Evolutionary conservation across 345 rosid species (phyloP).

Genomic region (Syzygium oleosum): DNA sequence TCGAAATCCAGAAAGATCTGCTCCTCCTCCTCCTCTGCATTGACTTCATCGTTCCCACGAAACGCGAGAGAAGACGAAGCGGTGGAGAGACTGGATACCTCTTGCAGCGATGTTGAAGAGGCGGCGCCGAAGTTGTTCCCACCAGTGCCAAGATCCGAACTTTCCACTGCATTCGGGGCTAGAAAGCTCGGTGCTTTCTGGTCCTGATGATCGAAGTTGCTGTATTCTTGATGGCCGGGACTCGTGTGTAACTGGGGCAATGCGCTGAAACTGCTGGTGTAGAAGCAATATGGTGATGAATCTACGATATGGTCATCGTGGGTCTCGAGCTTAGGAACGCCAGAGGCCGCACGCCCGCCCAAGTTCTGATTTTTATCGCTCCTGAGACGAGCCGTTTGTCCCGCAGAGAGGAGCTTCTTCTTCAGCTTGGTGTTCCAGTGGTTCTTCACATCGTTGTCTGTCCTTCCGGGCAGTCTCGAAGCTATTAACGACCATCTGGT

Average conservation of each 20-base stretch:
- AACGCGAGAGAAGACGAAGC: not conserved
- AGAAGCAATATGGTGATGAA: not conserved
- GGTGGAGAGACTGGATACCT: not conserved
- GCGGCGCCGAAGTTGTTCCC: not conserved
- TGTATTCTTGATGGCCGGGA: not conserved
- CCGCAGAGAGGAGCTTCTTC: conserved; percentile 13
- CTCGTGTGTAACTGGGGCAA: not conserved
- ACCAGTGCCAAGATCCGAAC: not conserved
- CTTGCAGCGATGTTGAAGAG: not conserved
- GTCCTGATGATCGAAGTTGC: not conserved
- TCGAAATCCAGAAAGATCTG: not conserved
- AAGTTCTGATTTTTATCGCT: not conserved
- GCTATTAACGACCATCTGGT: conserved; percentile 45
- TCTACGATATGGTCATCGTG: not conserved
- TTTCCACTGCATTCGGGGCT: not conserved
- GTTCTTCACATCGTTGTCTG: conserved; percentile 44
- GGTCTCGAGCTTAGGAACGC: not conserved
- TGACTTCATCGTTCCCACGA: not conserved
- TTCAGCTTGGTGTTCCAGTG: conserved; percentile 47
- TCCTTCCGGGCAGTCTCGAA: conserved; percentile 37
- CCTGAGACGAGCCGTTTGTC: not conserved
- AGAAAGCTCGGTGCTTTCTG: not conserved
- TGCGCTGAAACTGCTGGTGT: not conserved
- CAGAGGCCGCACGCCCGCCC: not conserved
- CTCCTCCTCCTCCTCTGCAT: not conserved